Evolutionary conservation across 139 green algal species (phyloP).

Genomic region (Marvania coccoides): DNA sequence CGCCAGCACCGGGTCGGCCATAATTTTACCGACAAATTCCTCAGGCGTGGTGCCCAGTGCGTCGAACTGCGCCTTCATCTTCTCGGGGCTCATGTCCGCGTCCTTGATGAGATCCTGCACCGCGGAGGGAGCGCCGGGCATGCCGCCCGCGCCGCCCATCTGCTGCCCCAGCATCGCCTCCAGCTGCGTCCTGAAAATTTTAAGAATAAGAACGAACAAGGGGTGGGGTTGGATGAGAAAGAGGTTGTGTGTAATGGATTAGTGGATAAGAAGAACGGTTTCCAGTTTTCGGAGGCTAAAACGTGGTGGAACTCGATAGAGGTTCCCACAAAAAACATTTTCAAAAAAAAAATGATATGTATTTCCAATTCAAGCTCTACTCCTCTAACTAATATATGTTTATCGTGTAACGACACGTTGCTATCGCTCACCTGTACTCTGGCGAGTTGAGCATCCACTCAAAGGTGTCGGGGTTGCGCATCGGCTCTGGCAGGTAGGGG

Average conservation of each 20-base stretch:
- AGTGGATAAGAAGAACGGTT: too few species aligned
- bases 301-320: too few species aligned
- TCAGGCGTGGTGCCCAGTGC: conserved; percentile 68
- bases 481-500: conserved; percentile 80
- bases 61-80: conserved; percentile 51
- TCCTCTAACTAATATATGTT: too few species aligned
- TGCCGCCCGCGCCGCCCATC: conserved; percentile 11
- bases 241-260: too few species aligned
- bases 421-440: too few species aligned
- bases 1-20: conserved; percentile 71
- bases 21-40: conserved; percentile 68
- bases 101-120: conserved; percentile 34
- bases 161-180: conserved; percentile 49
- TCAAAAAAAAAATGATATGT: too few species aligned
- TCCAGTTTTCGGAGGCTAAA: too few species aligned
- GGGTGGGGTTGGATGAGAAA: too few species aligned
- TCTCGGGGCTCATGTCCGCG: conserved; percentile 23
- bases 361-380: too few species aligned
- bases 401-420: too few species aligned
- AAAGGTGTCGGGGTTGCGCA: conserved; percentile 80
- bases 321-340: too few species aligned
- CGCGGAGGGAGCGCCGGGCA: background rate
- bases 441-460: conserved; percentile 73
- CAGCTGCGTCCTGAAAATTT: conserved; percentile 45
- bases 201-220: too few species aligned